Conservation (phyloP, 495 filamentous ascomycete genomes). For the Daldinia concentrica region DNA sequence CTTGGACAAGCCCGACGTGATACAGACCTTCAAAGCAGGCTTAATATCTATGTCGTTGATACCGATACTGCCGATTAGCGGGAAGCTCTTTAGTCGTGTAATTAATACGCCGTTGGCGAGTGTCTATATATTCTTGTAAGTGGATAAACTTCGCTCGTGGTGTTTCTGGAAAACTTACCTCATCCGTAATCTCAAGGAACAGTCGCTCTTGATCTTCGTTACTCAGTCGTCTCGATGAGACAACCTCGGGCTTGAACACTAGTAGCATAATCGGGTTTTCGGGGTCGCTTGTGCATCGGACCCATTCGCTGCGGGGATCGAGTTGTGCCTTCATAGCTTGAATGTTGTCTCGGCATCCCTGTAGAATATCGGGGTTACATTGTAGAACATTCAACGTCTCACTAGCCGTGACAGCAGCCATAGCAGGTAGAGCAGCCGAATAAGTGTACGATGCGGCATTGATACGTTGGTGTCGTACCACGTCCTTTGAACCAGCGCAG, state of each 20-base stretch:
- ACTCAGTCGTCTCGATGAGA: constrained; percentile 72
- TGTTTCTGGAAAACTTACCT: constrained; percentile 66
- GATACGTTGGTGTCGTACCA: constrained; percentile 95
- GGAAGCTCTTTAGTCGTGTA: constrained; percentile 80
- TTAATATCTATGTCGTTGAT: constrained; percentile 71
- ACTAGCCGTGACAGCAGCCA: constrained; percentile 92
- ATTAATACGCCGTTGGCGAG: constrained; percentile 89
- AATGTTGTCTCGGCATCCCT: constrained; percentile 80
- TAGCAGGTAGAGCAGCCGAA: constrained; percentile 91
- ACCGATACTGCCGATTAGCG: constrained; percentile 63
- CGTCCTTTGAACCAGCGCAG: constrained; percentile 87
- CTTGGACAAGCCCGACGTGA: constrained; percentile 85
- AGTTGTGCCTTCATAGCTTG: constrained; percentile 84
- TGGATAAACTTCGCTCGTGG: not conserved
- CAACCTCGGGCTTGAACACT: constrained; percentile 83
- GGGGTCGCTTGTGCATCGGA: constrained; percentile 76
- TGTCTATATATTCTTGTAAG: constrained; percentile 55
- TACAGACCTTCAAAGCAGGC: constrained; percentile 88
- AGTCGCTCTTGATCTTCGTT: constrained; percentile 82
- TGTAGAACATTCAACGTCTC: constrained; percentile 87
- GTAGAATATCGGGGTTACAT: constrained; percentile 79
- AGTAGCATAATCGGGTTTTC: constrained; percentile 91
- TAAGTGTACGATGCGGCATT: constrained; percentile 90
- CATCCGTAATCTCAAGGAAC: constrained; percentile 90
- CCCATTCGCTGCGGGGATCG: constrained; percentile 93